phyloP scores from a whole-genome alignment of 306 rosid species.

The Betula pendula region DNA sequence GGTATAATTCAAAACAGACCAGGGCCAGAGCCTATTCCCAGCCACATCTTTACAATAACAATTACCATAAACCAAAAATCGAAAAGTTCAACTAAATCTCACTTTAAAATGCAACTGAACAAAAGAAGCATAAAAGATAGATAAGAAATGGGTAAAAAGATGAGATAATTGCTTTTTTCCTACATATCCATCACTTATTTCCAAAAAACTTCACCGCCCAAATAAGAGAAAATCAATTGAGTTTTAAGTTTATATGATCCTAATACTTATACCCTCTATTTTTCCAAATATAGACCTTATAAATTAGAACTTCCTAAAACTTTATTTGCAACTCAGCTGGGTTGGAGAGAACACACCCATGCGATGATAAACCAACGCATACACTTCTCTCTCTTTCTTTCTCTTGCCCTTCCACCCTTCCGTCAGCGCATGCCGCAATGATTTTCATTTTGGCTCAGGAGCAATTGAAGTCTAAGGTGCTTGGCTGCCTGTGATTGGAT shows the following conservation, averaged over 20 bases:
- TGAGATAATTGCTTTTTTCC: not conserved
- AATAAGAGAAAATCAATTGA: not conserved
- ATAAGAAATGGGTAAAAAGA: not conserved
- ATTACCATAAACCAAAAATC: not conserved
- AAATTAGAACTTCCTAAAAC: not conserved
- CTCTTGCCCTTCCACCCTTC: too few relatives aligned
- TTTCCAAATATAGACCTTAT: not conserved
- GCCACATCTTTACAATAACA: too few relatives aligned
- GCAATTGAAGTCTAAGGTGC: too few relatives aligned
- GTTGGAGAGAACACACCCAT: not conserved
- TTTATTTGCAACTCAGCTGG: not conserved
- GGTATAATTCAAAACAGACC: not conserved
- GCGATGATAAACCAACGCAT: not conserved
- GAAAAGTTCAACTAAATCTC: not conserved
- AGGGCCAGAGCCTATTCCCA: too few relatives aligned
- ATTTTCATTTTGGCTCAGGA: too few relatives aligned
- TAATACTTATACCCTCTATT: not conserved
- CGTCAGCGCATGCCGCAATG: too few relatives aligned
- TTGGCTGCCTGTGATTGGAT: too few relatives aligned
- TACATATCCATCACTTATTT: not conserved
- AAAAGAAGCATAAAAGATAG: not conserved
- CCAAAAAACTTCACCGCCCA: not conserved
- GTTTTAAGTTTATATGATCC: not conserved
- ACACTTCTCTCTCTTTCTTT: too few relatives aligned
- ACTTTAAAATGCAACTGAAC: not conserved